phyloP scores from a whole-genome alignment of 805 yeast genomes.

The Maudiozyma serrabonitensis region DNA sequence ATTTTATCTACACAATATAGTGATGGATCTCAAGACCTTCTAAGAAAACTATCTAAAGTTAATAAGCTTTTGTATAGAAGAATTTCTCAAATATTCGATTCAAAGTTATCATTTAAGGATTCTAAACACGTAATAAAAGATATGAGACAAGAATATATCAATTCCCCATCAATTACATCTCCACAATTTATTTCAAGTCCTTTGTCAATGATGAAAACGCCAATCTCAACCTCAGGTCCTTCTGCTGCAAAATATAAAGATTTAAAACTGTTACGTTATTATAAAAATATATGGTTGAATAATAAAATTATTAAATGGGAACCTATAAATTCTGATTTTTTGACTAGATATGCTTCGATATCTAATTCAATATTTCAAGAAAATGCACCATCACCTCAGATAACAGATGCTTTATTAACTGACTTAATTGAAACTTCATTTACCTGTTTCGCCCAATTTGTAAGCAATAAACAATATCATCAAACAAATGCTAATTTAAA shows the following conservation, averaged over 20 bases:
- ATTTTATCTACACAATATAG: conserved; percentile 9
- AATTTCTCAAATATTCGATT: conserved; percentile 15
- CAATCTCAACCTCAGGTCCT: neutral
- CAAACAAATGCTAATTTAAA: conserved; percentile 29
- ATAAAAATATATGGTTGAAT: conserved; percentile 33
- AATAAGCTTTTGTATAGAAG: conserved; percentile 21
- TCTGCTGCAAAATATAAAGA: conserved; percentile 18
- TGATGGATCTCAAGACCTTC: conserved; percentile 10
- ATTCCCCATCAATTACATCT: conserved; percentile 24
- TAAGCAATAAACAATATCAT: conserved; percentile 34
- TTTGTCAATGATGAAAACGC: conserved; percentile 12
- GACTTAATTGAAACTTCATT: conserved; percentile 30
- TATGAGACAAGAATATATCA: conserved; percentile 9
- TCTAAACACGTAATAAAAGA: conserved; percentile 6
- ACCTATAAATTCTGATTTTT: conserved; percentile 22
- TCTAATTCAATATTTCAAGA: conserved; percentile 28
- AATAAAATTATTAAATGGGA: conserved; percentile 31
- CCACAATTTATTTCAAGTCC: conserved; percentile 26
- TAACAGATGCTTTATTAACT: conserved; percentile 14
- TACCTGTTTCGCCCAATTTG: conserved; percentile 37
- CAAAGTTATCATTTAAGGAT: conserved; percentile 15
- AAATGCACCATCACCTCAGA: conserved; percentile 15
- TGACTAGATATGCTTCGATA: conserved; percentile 25
- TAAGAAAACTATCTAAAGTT: conserved; percentile 15
- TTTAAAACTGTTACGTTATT: conserved; percentile 24